A percentile compares a stretch with the other conserved stretches of the same genome.
Conservation (phyloP, 2,329 filamentous ascomycete genomes). For the Myriangium duriaei region DNA sequence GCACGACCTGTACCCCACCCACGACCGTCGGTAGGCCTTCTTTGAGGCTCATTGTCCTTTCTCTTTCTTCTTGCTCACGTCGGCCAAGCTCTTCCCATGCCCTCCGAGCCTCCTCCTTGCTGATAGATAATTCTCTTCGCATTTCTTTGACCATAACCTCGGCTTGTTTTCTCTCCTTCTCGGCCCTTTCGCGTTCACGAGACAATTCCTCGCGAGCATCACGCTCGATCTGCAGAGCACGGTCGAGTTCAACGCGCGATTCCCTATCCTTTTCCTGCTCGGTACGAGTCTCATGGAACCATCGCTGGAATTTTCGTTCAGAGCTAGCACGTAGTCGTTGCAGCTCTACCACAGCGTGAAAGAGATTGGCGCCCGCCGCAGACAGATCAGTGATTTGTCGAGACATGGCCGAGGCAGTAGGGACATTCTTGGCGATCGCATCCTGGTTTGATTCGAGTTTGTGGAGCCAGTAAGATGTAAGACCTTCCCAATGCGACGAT, state of each 20-base stretch:
- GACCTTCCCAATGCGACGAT: constrained; percentile 94
- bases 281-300: constrained; percentile 90
- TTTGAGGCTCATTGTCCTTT: constrained; percentile 72
- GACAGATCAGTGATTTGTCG: constrained; percentile 96
- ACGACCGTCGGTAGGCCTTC: constrained; percentile 80
- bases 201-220: constrained; percentile 56
- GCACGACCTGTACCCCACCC: constrained; percentile 87
- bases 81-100: constrained; percentile 96
- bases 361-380: constrained; percentile 88
- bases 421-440: constrained; percentile 62
- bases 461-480: constrained; percentile 95
- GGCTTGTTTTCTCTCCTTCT: constrained; percentile 54
- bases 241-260: constrained; percentile 66
- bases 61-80: constrained; percentile 83
- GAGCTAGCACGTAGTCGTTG: constrained; percentile 89
- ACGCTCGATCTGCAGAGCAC: constrained; percentile 61
- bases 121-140: constrained; percentile 85
- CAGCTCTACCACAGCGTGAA: constrained; percentile 92
- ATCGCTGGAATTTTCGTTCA: constrained; percentile 93
- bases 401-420: constrained; percentile 75
- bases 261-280: constrained; percentile 81
- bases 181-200: constrained; percentile 51
- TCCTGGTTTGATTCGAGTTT: constrained; percentile 82
- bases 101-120: constrained; percentile 85
- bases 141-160: constrained; percentile 78